A percentile compares a stretch with the other conserved stretches of the same genome.
These are phyloP conservation scores for Clitopilus hobsonii DNA, from an alignment of 768 basidiomycete genomes.

Conservation along the genomic window DNA sequence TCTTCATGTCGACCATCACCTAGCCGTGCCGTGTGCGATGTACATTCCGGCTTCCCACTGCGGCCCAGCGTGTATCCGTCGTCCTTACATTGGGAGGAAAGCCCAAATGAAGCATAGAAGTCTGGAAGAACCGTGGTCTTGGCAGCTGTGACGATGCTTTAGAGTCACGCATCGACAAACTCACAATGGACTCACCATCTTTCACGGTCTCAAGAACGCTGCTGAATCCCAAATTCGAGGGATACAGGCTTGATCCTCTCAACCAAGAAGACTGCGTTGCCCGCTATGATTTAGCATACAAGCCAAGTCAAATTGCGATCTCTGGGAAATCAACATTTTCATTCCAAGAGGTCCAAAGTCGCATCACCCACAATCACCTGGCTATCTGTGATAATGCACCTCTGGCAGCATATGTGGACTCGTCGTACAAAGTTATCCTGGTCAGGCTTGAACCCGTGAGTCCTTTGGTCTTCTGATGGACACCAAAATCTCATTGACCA, in stretches of 20 bases:
- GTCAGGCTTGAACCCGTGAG: constrained; percentile 59
- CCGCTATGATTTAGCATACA: constrained; percentile 46
- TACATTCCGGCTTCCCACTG: no score
- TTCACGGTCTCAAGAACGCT: constrained; percentile 49
- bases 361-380: constrained; percentile 84
- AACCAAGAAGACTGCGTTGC: constrained; percentile 50
- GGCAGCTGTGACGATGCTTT: not conserved
- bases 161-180: not conserved
- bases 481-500: constrained; percentile 8
- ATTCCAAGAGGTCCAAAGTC: constrained; percentile 78
- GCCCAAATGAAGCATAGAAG: not conserved
- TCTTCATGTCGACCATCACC: no score
- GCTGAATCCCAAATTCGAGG: constrained; percentile 81
- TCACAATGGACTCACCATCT: constrained; percentile 17
- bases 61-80: no score
- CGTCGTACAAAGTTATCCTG: constrained; percentile 52
- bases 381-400: constrained; percentile 38
- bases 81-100: no score
- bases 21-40: no score
- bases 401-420: constrained; percentile 65
- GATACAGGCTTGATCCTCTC: constrained; percentile 69
- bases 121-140: not conserved
- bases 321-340: constrained; percentile 61
- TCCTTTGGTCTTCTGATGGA: constrained; percentile 5
- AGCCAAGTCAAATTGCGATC: constrained; percentile 56